Evolutionary conservation across 139 green algal species (phyloP).

Genomic region (Tetraselmis striata): DNA sequence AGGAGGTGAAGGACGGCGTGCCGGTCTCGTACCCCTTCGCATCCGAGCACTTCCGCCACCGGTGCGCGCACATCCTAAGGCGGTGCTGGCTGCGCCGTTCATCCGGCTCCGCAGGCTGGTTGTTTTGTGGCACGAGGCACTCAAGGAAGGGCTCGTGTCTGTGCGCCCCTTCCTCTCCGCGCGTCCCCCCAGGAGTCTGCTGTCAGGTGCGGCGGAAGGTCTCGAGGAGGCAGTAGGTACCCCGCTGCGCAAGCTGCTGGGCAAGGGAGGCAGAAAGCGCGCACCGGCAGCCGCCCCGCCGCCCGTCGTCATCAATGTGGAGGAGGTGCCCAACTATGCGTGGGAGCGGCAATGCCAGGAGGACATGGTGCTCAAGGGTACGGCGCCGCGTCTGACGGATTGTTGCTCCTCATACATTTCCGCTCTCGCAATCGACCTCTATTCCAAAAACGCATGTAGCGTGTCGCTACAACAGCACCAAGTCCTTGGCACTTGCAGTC

Average conservation of each 20-base stretch:
- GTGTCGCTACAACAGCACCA: too few species aligned
- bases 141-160: too few species aligned
- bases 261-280: not conserved
- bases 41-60: not conserved
- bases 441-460: too few species aligned
- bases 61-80: not conserved
- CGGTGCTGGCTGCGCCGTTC: not conserved
- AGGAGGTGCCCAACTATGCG: slow-evolving; percentile 4
- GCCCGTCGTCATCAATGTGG: not conserved
- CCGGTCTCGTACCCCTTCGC: slow-evolving; percentile 5
- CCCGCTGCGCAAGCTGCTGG: not conserved
- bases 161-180: not conserved
- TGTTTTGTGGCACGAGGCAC: too few species aligned
- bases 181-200: not conserved
- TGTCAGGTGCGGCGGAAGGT: not conserved
- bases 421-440: too few species aligned
- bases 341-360: slow-evolving; percentile 13
- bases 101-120: not conserved
- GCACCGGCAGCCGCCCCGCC: not conserved
- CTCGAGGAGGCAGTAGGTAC: slow-evolving; percentile 1
- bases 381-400: too few species aligned
- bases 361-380: slow-evolving; percentile 15
- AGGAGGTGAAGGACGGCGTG: slow-evolving; percentile 3
- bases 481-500: too few species aligned
- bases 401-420: too few species aligned